phyloP scores from a whole-genome alignment of 108 stramenopile genomes.

The Nannochloropsis gaditana region DNA sequence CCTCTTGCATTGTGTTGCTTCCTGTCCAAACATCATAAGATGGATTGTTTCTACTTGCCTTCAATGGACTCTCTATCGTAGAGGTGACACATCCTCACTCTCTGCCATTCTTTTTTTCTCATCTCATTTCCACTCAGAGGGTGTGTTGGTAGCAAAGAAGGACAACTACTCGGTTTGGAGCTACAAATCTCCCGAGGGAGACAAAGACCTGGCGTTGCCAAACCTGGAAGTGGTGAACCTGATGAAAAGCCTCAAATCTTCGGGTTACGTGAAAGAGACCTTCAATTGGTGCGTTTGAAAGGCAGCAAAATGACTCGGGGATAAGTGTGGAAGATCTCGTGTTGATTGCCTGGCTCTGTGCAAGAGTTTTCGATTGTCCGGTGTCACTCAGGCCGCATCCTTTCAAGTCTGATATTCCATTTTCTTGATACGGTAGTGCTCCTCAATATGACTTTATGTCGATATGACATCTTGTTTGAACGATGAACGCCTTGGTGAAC shows the following conservation, averaged over 20 bases:
- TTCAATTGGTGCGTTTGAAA: slow-evolving; percentile 67
- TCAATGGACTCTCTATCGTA: neutral
- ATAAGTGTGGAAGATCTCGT: too few species aligned
- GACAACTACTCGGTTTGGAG: slow-evolving; percentile 66
- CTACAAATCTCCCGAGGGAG: neutral
- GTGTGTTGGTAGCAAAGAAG: slow-evolving; percentile 93
- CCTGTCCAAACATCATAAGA: neutral
- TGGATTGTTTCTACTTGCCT: neutral
- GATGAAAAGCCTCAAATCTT: slow-evolving; percentile 83
- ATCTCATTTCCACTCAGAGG: slow-evolving; percentile 43
- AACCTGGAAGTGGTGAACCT: slow-evolving; percentile 69
- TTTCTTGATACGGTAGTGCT: neutral
- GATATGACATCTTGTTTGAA: too few species aligned
- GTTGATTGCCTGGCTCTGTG: too few species aligned
- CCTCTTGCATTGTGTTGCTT: neutral
- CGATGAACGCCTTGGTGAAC: too few species aligned
- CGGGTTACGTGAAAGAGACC: slow-evolving; percentile 74
- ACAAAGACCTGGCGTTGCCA: slow-evolving; percentile 40
- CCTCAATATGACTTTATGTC: neutral
- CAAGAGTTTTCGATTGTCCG: neutral
- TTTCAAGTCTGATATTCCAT: neutral
- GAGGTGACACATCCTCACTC: neutral
- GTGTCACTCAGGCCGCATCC: neutral
- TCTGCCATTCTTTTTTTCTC: neutral
- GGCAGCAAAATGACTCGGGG: neutral